These are phyloP conservation scores for Phytophthora podocarpi DNA, from an alignment of 352 stramenopile genomes.

Conservation along the genomic window DNA sequence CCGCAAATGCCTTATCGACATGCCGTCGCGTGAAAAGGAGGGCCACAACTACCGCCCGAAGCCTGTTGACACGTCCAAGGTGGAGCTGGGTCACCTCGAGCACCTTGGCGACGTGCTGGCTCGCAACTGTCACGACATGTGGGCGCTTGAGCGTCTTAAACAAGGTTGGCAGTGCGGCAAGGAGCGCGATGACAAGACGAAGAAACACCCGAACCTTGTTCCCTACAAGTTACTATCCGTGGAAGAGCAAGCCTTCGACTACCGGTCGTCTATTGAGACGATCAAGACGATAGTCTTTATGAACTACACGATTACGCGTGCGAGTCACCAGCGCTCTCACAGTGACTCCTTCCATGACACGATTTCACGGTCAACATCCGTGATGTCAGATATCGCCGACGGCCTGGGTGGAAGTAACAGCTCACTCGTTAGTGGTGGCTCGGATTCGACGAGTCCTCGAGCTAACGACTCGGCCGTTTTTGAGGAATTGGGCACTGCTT, in stretches of 20 bases:
- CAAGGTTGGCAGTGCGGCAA: constrained; percentile 83
- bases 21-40: constrained; percentile 89
- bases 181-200: constrained; percentile 72
- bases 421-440: constrained; percentile 33
- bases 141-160: constrained; percentile 82
- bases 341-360: constrained; percentile 68
- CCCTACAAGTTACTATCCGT: constrained; percentile 81
- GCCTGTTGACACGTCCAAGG: constrained; percentile 74
- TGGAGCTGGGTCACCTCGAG: constrained; percentile 78
- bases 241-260: constrained; percentile 86
- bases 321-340: constrained; percentile 39
- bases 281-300: constrained; percentile 90
- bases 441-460: constrained; percentile 29
- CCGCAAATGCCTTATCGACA: constrained; percentile 88
- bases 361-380: constrained; percentile 71
- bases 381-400: constrained; percentile 58
- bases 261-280: constrained; percentile 87
- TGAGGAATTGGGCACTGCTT: constrained; percentile 30
- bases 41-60: constrained; percentile 89
- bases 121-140: constrained; percentile 89
- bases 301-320: constrained; percentile 82
- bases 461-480: constrained; percentile 35
- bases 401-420: constrained; percentile 35
- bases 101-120: constrained; percentile 78
- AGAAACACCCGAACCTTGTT: constrained; percentile 83